Conservation (phyloP, 768 basidiomycete species). For the Suillus hirtellus region DNA sequence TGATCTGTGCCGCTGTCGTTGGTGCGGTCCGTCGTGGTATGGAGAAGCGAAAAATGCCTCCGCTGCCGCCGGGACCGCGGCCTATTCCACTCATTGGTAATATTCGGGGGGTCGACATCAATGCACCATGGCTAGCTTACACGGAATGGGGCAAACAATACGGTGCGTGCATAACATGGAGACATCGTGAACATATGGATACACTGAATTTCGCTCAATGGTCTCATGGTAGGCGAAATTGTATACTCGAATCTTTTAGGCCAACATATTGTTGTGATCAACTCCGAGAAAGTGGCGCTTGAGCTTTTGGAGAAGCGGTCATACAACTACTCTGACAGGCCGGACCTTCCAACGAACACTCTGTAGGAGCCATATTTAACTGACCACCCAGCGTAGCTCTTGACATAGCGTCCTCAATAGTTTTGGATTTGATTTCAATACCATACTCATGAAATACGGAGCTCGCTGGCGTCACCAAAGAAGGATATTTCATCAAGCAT, state of each 20-base stretch:
- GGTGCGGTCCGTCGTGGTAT: slow-evolving; percentile 6
- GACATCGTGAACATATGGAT: background rate
- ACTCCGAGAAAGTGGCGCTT: slow-evolving; percentile 24
- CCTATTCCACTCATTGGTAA: slow-evolving; percentile 23
- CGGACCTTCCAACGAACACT: slow-evolving; percentile 23
- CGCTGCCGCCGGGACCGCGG: slow-evolving; percentile 24
- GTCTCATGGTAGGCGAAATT: slow-evolving; percentile 22
- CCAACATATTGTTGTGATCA: slow-evolving; percentile 29
- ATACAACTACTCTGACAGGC: slow-evolving; percentile 33
- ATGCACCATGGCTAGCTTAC: slow-evolving; percentile 23
- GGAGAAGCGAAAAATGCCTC: slow-evolving; percentile 11
- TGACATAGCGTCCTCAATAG: slow-evolving; percentile 12
- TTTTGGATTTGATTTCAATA: slow-evolving; percentile 37
- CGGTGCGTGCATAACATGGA: slow-evolving; percentile 11
- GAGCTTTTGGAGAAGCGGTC: slow-evolving; percentile 30
- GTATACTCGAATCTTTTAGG: slow-evolving; percentile 27
- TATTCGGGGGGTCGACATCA: slow-evolving; percentile 16
- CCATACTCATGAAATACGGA: slow-evolving; percentile 37
- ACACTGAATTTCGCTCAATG: background rate
- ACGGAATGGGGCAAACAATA: slow-evolving; percentile 21
- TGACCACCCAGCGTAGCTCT: background rate
- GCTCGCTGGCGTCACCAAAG: slow-evolving; percentile 38
- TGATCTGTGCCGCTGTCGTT: slow-evolving; percentile 16
- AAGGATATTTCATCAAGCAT: slow-evolving; percentile 37
- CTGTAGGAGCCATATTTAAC: slow-evolving; percentile 16